Conservation (phyloP, 495 filamentous ascomycete species). For the Podospora bellae-mahoneyi region DNA sequence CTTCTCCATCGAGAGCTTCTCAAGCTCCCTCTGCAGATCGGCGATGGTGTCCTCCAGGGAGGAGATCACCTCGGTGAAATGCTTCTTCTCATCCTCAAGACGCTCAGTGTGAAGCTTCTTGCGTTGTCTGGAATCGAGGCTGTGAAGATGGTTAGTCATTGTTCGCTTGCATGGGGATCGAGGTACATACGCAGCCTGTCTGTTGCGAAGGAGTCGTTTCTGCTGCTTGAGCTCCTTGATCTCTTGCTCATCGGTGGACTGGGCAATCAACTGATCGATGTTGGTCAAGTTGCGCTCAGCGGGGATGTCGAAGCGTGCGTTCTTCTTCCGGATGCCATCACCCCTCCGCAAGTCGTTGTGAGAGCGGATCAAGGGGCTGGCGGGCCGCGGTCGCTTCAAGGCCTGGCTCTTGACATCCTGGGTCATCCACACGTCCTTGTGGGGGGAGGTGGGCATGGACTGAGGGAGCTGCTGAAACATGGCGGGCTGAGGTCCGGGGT, state of each 20-base stretch:
- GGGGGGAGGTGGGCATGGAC: slow-evolving; percentile 50
- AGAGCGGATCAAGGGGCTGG: slow-evolving; percentile 71
- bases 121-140: slow-evolving; percentile 91
- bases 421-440: slow-evolving; percentile 53
- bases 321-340: slow-evolving; percentile 98
- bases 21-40: slow-evolving; percentile 63
- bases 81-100: slow-evolving; percentile 94
- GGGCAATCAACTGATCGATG: slow-evolving; percentile 88
- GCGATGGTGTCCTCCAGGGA: slow-evolving; percentile 76
- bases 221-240: slow-evolving; percentile 98
- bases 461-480: slow-evolving; percentile 49
- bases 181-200: slow-evolving; percentile 85
- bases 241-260: slow-evolving; percentile 86
- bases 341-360: slow-evolving; percentile 77
- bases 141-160: slow-evolving; percentile 47
- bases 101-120: slow-evolving; percentile 99
- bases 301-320: slow-evolving; percentile 96
- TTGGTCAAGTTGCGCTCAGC: slow-evolving; percentile 88
- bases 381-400: slow-evolving; percentile 65
- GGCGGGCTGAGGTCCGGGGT: slow-evolving; percentile 44
- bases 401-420: slow-evolving; percentile 57
- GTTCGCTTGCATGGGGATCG: not conserved
- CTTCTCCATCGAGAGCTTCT: slow-evolving; percentile 62
- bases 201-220: slow-evolving; percentile 90
- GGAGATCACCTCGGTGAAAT: slow-evolving; percentile 68